Percentiles rank a stretch among this genome's conserved stretches.
phyloP scores from a whole-genome alignment of 306 rosid genomes.

The Cucurbita maxima region DNA sequence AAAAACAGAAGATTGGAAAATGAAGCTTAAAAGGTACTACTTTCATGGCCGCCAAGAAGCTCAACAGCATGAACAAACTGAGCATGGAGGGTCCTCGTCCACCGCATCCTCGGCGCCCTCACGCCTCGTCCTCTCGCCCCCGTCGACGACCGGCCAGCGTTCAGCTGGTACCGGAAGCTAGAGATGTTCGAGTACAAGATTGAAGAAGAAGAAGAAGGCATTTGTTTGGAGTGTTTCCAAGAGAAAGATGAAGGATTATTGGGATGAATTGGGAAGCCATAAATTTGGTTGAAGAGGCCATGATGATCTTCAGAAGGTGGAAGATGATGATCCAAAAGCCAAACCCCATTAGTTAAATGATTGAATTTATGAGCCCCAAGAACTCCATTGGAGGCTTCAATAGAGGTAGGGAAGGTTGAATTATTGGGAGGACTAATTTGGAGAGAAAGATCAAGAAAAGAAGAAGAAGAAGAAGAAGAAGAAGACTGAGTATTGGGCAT shows the following conservation, averaged over 20 bases:
- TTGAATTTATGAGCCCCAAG: neutral
- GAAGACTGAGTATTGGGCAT: neutral
- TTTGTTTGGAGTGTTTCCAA: neutral
- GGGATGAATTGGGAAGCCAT: neutral
- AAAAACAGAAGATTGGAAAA: neutral
- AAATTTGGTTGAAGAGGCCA: neutral
- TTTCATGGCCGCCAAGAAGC: constrained; percentile 15
- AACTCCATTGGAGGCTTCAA: neutral
- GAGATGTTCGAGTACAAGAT: neutral
- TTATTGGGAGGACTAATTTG: neutral
- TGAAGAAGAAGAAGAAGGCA: neutral
- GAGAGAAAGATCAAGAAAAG: neutral
- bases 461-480: neutral
- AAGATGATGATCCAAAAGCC: neutral
- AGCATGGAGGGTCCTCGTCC: constrained; percentile 7
- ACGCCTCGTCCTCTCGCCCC: neutral
- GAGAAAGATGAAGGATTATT: neutral
- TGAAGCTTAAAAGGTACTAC: neutral
- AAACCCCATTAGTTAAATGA: neutral
- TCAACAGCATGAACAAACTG: constrained; percentile 10
- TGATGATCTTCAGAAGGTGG: neutral
- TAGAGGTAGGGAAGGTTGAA: neutral
- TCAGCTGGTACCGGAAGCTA: neutral
- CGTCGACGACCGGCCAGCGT: neutral
- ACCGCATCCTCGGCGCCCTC: constrained; percentile 11